Conservation (phyloP, 202 grass and related monocot genomes). For the Cymbopogon flexuosus region DNA sequence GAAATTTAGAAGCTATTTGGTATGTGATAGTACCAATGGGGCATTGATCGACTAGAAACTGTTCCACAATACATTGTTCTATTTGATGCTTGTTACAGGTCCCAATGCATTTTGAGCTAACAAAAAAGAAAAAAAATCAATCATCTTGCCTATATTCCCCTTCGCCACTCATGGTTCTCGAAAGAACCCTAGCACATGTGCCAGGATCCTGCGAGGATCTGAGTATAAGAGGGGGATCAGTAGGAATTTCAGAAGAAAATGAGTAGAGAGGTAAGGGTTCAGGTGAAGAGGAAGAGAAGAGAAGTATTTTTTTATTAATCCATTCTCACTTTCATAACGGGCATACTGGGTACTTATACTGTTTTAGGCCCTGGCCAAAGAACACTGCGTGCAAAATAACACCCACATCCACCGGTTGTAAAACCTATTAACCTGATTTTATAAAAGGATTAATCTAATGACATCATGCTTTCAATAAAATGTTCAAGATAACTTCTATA, state of each 20-base stretch:
- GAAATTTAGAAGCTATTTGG: not conserved
- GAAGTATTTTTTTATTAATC: too few relatives aligned
- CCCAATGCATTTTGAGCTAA: not conserved
- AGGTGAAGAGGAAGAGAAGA: too few relatives aligned
- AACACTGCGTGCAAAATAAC: too few relatives aligned
- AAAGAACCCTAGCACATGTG: constrained; percentile 18
- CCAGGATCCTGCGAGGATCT: too few relatives aligned
- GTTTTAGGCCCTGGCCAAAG: too few relatives aligned
- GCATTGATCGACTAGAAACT: not conserved
- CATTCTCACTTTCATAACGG: too few relatives aligned
- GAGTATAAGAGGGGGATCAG: too few relatives aligned
- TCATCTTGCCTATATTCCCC: not conserved
- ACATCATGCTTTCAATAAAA: too few relatives aligned
- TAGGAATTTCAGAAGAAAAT: too few relatives aligned
- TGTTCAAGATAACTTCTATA: not conserved
- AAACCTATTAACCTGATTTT: not conserved
- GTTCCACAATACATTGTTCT: not conserved
- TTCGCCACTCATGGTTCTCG: not conserved
- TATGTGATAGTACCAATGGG: not conserved
- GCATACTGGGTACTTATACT: too few relatives aligned
- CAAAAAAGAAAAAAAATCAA: not conserved
- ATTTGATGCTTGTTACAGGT: not conserved
- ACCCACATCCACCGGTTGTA: not conserved
- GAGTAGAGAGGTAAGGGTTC: too few relatives aligned
- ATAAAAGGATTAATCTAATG: too few relatives aligned